Evolutionary conservation across 2,329 filamentous ascomycete genomes (phyloP), one percentile per base, ranked within the genome.

Genomic region (Colletotrichum spinosum): DNA sequence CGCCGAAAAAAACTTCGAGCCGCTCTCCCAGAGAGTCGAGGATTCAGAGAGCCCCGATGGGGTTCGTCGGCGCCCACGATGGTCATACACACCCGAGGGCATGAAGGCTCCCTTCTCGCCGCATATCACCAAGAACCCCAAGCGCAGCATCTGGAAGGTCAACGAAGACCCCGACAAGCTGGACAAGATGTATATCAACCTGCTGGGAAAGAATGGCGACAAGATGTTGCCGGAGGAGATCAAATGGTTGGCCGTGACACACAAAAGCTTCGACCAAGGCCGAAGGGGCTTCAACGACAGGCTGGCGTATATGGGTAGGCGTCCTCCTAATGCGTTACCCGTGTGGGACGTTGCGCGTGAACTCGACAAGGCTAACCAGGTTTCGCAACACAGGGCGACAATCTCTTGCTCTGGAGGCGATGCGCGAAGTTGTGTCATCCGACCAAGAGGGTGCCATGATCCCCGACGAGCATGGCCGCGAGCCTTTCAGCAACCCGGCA

Each of bases 241-340:
- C 68, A 98, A 97, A 81, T 99, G 96, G 96, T 83, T 98, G 73
- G 94, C 94, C 37, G 88, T 99, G 60, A 99, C 96, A 70, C 96
- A 98, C 79, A 98, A 98, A 87, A 97, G 94, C 79, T 98, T 97
- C 75, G 95, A 99, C 76, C 94, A 98, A 75, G 96, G 94, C 56
- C 86, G 93, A 74, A 90, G 94, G 83, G 95, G 95, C 1, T 97
- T 95, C 81, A 99, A 99, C 77, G 95, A 97, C 74, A 88, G 93
- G 68, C 82, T 99, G 78, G 92, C 94, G n/a, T 94, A 92, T 74
- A 82, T 97, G 58, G 95, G 93, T 97, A 86, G 51, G 80, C 72
- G 17, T 17, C n/a, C 11, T 2, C 35, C 48, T 41, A 7, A 50
- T 12, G 34, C 37, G 13, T 50, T 37, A 25, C 25, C 25, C 25